Base-by-base conservation (phyloP, 208 protist genomes). In the Leishmania aethiopica region DNA sequence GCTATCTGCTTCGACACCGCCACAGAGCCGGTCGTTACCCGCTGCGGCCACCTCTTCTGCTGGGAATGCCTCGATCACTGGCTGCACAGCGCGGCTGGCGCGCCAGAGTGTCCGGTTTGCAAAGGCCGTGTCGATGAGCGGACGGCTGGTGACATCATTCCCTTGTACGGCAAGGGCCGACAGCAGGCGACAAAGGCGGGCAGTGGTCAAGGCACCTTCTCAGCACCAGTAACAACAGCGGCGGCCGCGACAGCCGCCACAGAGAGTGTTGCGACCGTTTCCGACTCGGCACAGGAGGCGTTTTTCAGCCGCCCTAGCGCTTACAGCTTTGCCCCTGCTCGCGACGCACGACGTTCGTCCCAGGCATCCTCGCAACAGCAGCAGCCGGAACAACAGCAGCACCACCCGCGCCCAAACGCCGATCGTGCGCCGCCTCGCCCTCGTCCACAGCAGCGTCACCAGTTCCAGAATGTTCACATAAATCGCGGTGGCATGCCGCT, bases 11-110 rank as follows among this genome's bases (percentile, higher is more conserved):
- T 95, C 45, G 92, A 96, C 37, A 84, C 83, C 10, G 92, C 92
- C 22, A 80, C 75, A 0, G 89, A 96, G 45, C 94, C 94, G 0
- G 94, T 97, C 45, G 94, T 97, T 35, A 96, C 94, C 62, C 91
- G 92, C 7, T 97, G 94, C 66, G 94, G 94, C 17, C 94, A 97
- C 78, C 87, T 97, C 45, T 97, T 96, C 78, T 97, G 94, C 87
- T 97, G 94, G 93, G 82, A 75, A 13, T 97, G 94, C 78, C 89
- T 97, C 17, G 90, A 93, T 37, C 84, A 89, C 67, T 97, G 94
- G 94, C 91, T 97, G 28, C 81, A 79, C 57, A 87, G 86, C 32
- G 81, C 80, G 1, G 25, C 78, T n/a, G 92, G 84, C 0, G 79
- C 85, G 11, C 74, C 80, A 37, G 91, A 94, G 70, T 97, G 92